A percentile compares a stretch with the other conserved stretches of the same genome.
Evolutionary conservation across 306 rosid genomes (phyloP).

Genomic region (barrel medic (Medicago truncatula)): MtrunA17r5.0-ANR NC_053049.1:48926501-48927000

Average conservation of each 20-base stretch:
- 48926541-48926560: too few species aligned
- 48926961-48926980: not conserved
- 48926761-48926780: slow-evolving; percentile 25
- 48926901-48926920: not conserved
- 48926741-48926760: not conserved
- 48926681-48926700: not conserved
- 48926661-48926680: slow-evolving; percentile 3
- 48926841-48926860: slow-evolving; percentile 1
- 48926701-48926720: not conserved
- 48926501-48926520: not conserved
- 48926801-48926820: not conserved
- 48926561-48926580: not conserved
- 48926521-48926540: not conserved
- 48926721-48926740: not conserved
- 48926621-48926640: slow-evolving; percentile 25
- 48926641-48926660: slow-evolving; percentile 20
- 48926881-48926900: slow-evolving; percentile 4
- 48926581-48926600: not conserved
- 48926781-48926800: not conserved
- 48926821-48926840: slow-evolving; percentile 1
- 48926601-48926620: not conserved
- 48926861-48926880: not conserved
- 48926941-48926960: slow-evolving; percentile 14
- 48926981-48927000: slow-evolving; percentile 1
- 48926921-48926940: not conserved